Conservation (phyloP, 2,329 filamentous ascomycete species). For the Blumeriella jaapii region DNA sequence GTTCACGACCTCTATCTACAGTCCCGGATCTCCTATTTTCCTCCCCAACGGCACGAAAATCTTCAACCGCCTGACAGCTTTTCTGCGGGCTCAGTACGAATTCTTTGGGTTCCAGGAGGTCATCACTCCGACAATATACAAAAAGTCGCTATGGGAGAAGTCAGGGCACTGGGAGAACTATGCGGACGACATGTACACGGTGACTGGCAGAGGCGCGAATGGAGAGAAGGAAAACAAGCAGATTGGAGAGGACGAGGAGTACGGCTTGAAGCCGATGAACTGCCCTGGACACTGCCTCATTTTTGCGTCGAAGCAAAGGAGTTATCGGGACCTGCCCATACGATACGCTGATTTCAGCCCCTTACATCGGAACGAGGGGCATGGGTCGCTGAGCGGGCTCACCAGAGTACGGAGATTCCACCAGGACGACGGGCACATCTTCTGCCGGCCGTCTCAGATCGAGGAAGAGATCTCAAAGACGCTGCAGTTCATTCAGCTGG, state of each 20-base stretch:
- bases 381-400: conserved; percentile 68
- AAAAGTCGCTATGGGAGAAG: conserved; percentile 73
- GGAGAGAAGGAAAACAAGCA: conserved; percentile 30
- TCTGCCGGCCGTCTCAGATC: conserved; percentile 70
- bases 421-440: conserved; percentile 86
- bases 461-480: conserved; percentile 62
- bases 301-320: conserved; percentile 61
- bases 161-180: conserved; percentile 86
- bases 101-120: conserved; percentile 82
- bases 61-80: conserved; percentile 73
- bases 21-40: conserved; percentile 76
- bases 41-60: conserved; percentile 71
- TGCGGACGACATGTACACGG: conserved; percentile 84
- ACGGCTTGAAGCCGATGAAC: conserved; percentile 87
- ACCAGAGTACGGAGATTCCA: conserved; percentile 80
- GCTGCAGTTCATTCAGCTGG: conserved; percentile 60
- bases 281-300: conserved; percentile 82
- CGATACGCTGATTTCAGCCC: conserved; percentile 81
- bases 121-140: conserved; percentile 83
- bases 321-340: conserved; percentile 71
- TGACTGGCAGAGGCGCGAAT: conserved; percentile 37
- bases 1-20: conserved; percentile 69
- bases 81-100: conserved; percentile 73
- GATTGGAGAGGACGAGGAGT: conserved; percentile 52
- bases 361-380: conserved; percentile 77